Evolutionary conservation across 1,139 yeast species (phyloP).

Genomic region (Scheffersomyces illinoinensis): DNA sequence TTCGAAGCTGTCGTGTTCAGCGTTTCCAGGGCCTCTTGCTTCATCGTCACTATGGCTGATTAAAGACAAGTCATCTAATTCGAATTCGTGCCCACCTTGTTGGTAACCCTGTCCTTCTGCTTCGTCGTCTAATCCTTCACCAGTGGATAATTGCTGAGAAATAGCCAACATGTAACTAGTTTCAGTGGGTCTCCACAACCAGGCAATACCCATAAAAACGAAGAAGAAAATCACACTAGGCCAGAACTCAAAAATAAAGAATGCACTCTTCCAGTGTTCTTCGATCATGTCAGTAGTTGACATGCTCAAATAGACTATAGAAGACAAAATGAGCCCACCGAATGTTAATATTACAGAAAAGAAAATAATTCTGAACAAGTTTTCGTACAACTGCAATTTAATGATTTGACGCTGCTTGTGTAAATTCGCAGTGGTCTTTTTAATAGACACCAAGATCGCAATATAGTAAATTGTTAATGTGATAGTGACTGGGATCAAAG

Average conservation of each 20-base stretch:
- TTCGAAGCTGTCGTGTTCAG: constrained; percentile 38
- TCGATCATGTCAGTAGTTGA: constrained; percentile 77
- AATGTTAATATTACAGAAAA: constrained; percentile 55
- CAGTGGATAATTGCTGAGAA: constrained; percentile 88
- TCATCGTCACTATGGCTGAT: constrained; percentile 53
- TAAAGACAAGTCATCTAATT: constrained; percentile 71
- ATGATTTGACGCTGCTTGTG: constrained; percentile 88
- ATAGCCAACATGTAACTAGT: constrained; percentile 94
- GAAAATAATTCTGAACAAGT: constrained; percentile 72
- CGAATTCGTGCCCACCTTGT: constrained; percentile 58
- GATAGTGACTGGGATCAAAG: constrained; percentile 69
- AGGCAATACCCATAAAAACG: constrained; percentile 81
- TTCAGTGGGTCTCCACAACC: constrained; percentile 97
- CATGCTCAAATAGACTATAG: constrained; percentile 73
- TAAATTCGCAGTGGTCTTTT: constrained; percentile 70
- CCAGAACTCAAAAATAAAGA: constrained; percentile 92
- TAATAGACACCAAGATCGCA: constrained; percentile 70
- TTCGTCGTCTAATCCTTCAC: constrained; percentile 54
- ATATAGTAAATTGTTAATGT: constrained; percentile 75
- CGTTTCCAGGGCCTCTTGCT: constrained; percentile 6
- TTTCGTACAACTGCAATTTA: constrained; percentile 83
- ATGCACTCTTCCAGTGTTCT: constrained; percentile 88
- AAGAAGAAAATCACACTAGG: constrained; percentile 85
- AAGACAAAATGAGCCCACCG: constrained; percentile 66
- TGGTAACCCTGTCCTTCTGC: constrained; percentile 40